Conservation (phyloP, 441 rosid genomes). For the Codiaeum variegatum region DNA sequence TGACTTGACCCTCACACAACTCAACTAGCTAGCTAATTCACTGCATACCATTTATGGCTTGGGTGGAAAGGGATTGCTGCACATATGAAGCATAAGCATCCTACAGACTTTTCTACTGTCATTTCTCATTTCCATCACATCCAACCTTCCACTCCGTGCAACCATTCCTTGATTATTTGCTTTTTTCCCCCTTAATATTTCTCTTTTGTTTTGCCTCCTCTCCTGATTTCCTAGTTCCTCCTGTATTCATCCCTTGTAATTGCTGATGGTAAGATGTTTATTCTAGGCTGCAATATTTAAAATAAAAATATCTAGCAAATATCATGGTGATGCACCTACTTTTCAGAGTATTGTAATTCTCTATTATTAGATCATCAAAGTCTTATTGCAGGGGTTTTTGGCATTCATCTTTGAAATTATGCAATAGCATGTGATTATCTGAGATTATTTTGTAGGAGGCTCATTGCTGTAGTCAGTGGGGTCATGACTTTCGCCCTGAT, state of each 20-base stretch:
- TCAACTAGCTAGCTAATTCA: not conserved
- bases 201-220: not conserved
- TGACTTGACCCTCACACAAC: not conserved
- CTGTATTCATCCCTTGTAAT: not conserved
- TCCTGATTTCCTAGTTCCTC: not conserved
- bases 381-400: not conserved
- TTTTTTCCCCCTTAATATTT: not conserved
- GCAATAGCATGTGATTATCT: slow-evolving; percentile 18
- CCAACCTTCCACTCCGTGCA: not conserved
- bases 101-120: not conserved
- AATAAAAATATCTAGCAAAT: not conserved
- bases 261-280: not conserved
- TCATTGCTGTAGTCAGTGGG: slow-evolving; percentile 99
- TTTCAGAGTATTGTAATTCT: not conserved
- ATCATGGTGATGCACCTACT: not conserved
- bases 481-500: slow-evolving; percentile 99
- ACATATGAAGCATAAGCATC: not conserved
- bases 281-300: not conserved
- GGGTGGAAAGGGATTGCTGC: not conserved
- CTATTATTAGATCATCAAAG: not conserved
- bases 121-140: not conserved
- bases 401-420: not conserved
- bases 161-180: not conserved
- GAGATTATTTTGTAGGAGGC: slow-evolving; percentile 77
- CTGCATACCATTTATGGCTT: not conserved